Evolutionary conservation across 2,329 filamentous ascomycete species (phyloP), one percentile per base, ranked within the genome.

Genomic region (Paraconiothyrium brasiliense): DNA sequence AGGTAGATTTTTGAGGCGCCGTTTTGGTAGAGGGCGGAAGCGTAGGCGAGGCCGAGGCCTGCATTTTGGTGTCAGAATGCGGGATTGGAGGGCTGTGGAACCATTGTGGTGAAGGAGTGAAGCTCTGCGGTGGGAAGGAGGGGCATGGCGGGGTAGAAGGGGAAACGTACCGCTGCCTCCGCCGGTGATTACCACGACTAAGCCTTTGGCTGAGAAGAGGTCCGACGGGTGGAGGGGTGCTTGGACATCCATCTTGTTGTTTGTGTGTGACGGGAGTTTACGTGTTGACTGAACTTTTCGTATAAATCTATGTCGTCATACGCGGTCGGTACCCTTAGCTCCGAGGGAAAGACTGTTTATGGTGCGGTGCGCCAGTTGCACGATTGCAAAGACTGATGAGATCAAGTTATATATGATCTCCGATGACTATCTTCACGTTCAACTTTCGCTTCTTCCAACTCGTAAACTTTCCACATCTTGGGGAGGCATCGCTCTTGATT

Each of bases 141-240:
- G 56, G 67, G 68, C 64, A 67, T 66, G 62, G 72, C 58, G 73
- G 72, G 73, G 72, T 74, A 72, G 67, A 66, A 68, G 0, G 14
- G 1, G 44, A 4, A 39, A 71, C 76, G 58, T 71, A 81, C 79
- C 79, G 57, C 70, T 78, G 10, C 79, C 79, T 27, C 78, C 79
- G 49, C 79, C 79, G n/a, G 79, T 81, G 54, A 81, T 78, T 27
- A 79, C 78, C 3, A 79, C 72, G 0, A 79, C 76, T 7, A 80
- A 68, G 24, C 73, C 78, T 64, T 79, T 78, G 47, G 78, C 78
- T 7, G 77, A 79, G 70, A 80, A 80, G 51, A 81, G 72, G 22
- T 69, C 66, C n/a, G 66, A 54, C 32, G 76, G 75, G 54, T 77
- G 74, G 35, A 79, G 59, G 10, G 68, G 61, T n/a, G 69, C 70